Evolutionary conservation across 1,284 basidiomycete genomes (phyloP), one percentile per base, ranked within the genome.

Genomic region (Pseudozyma tsukubaensis): DNA sequence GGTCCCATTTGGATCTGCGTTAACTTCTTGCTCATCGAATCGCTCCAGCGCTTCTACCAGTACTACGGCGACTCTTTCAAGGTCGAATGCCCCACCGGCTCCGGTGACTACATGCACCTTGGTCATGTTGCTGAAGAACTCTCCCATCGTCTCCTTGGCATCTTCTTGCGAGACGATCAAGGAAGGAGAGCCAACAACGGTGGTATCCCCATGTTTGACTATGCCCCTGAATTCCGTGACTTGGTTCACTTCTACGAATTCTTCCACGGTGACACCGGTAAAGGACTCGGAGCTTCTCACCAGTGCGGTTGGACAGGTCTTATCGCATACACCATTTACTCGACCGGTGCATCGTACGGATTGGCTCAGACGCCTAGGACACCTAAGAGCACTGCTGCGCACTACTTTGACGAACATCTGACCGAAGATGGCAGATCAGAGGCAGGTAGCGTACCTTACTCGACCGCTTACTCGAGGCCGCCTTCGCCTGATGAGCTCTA

Each of bases 161-260:
- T 99, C 80, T 99, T 99, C 84, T 91, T 92, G 21, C 90, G 94
- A 42, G 96, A 98, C 84, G 86, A 89, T 67, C 88, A 93, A 67
- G 94, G 94, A 12, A 89, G 89, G 67, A 88, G 96, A 44, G 94
- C 96, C 1, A 92, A 91, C 50, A 98, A 99, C 83, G 95, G 94
- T 29, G 94, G 94, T 14, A 92, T 92, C 81, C 87, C 89, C 29
- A 93, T 92, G 85, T 86, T 98, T 72, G 92, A 98, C 86, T 88
- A 89, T 64, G 96, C 98, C 85, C 94, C 94, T n/a, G 89, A 97
- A 86, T 98, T 98, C 89, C 89, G 93, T 49, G 94, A 98, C 85
- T 96, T 97, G 83, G 90, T 97, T 45, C 93, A 91, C 88, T 97
- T 97, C 88, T 92, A 94, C 85, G 95, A 96, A 91, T 97, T 92